Evolutionary conservation across 2,329 filamentous ascomycete genomes (phyloP), one percentile per base, ranked within the genome.

Genomic region (Penicillium sp.): DNA sequence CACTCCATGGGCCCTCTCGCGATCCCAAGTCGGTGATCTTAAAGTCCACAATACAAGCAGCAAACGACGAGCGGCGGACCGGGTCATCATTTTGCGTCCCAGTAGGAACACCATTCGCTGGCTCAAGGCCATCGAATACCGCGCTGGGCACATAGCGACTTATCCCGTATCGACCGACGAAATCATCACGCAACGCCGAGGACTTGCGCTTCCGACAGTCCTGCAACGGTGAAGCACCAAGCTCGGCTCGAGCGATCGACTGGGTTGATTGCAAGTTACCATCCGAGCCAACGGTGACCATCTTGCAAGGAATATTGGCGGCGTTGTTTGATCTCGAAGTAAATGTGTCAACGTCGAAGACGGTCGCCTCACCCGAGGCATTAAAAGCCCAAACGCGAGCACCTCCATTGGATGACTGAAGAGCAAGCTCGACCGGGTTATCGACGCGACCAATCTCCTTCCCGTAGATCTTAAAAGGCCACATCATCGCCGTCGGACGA

Each of bases 301-400:
- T 53, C 41, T 62, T 65, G 50, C 60, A 64, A 6, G 62, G 58
- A 7, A 61, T 50, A n/a, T 61, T 55, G 3, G 55, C 35, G 7
- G 42, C 22, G 7, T 22, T 24, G 13, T 55, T 55, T 6, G 55
- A 45, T 9, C 43, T 31, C 2, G 63, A 61, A 0, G 63, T 62
- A 41, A 58, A 58, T 0, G 64, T 70, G 50, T 74, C 71, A 5
- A 82, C 63, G 46, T 78, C 74, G 70, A 79, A 81, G 6, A 75
- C 71, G 5, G 66, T 72, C 3, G 76, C 77, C 51, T 72, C 64
- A 0, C 77, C 76, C 31, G 72, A 62, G 1, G 69, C 66, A 14
- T 71, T 68, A 57, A 83, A 81, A 0, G 76, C 79, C 78, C 80
- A 83, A n/a, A 83, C 68, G 0, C 73, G 69, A 27, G 81, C 70